Percentiles rank a stretch among this genome's conserved stretches.
Evolutionary conservation across 1,284 basidiomycete genomes (phyloP).

Genomic region (Ustanciosporium gigantosporum): DNA sequence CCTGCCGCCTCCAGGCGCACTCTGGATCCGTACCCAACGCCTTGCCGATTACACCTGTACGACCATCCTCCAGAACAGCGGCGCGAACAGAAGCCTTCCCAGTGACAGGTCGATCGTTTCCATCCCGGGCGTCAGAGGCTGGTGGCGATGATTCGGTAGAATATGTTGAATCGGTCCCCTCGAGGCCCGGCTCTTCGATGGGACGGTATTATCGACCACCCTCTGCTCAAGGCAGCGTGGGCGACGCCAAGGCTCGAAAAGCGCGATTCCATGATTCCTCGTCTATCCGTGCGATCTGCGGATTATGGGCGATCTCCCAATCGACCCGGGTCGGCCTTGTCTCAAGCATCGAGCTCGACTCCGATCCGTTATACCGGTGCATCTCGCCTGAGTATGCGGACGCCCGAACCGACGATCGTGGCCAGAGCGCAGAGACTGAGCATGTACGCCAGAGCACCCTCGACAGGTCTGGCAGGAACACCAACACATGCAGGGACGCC

Average conservation of each 20-base stretch:
- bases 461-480: too few relatives aligned
- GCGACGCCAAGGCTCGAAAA: constrained; percentile 24
- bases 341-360: constrained; percentile 34
- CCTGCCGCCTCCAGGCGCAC: too few relatives aligned
- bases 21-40: too few relatives aligned
- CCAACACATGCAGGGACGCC: constrained; percentile 7
- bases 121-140: too few relatives aligned
- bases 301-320: constrained; percentile 11
- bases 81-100: background rate
- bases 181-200: constrained; percentile 28
- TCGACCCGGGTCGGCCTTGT: constrained; percentile 47
- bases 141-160: constrained; percentile 23
- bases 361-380: constrained; percentile 33
- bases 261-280: constrained; percentile 43
- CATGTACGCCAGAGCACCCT: constrained; percentile 43
- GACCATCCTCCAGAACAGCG: too few relatives aligned
- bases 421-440: constrained; percentile 47
- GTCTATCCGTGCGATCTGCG: constrained; percentile 22
- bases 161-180: constrained; percentile 5
- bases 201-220: constrained; percentile 49
- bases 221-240: constrained; percentile 29
- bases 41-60: background rate
- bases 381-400: constrained; percentile 49
- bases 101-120: too few relatives aligned
- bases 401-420: constrained; percentile 51